These are phyloP conservation scores for Raddia guianensis DNA, from an alignment of 176 grass and related monocot species.

Conservation along the genomic window DNA sequence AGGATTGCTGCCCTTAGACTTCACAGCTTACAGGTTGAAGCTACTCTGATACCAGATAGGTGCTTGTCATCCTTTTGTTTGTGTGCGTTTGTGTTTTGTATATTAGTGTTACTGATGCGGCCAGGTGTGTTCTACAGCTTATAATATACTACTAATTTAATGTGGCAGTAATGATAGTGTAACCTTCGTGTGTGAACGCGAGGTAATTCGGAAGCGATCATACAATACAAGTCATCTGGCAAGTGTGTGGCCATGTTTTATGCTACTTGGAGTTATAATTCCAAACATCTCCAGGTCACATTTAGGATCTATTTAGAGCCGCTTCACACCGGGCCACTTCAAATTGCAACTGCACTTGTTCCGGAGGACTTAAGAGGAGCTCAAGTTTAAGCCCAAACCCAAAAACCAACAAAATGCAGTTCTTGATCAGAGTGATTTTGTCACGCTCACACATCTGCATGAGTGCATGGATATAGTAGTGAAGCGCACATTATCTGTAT, in stretches of 20 bases:
- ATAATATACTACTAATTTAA: slow-evolving; percentile 30
- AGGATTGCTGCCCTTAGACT: background rate
- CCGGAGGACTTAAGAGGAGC: too few relatives aligned
- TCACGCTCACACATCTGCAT: background rate
- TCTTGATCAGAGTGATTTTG: background rate
- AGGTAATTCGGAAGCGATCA: slow-evolving; percentile 5
- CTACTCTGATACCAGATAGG: slow-evolving; percentile 10
- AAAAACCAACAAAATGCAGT: too few relatives aligned
- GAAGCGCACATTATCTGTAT: background rate
- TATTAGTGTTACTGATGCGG: background rate
- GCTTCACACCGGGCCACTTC: background rate
- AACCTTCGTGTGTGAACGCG: background rate
- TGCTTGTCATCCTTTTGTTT: background rate
- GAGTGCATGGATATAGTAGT: background rate
- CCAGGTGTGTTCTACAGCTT: background rate
- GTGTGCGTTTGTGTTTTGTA: background rate
- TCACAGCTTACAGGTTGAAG: background rate
- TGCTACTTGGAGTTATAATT: too few relatives aligned
- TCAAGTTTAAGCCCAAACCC: background rate
- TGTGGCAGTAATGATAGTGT: background rate
- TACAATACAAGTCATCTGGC: background rate
- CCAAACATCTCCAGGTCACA: background rate
- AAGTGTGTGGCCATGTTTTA: background rate
- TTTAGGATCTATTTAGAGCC: background rate
- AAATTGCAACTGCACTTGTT: background rate